Evolutionary conservation across 2,329 filamentous ascomycete species (phyloP), one percentile per base, ranked within the genome.

Genomic region (Colletotrichum siamense): DNA sequence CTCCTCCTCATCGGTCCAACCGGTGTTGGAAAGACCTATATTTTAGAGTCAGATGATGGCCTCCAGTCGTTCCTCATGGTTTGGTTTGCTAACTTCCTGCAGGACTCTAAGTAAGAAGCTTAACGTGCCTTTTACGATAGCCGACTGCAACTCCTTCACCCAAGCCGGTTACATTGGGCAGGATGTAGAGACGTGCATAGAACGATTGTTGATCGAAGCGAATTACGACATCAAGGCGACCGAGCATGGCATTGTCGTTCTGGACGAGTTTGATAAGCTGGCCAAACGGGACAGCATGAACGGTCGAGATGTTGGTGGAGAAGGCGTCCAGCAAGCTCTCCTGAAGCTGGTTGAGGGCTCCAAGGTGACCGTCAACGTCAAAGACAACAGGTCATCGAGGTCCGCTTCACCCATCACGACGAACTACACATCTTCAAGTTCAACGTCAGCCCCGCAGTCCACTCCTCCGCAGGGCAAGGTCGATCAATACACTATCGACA

Each of bases 221-320:
- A 96, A 98, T 83, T 98, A 98, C 84, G 95, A 98, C 79, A 92
- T 97, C 32, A 92, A 93, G 75, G 92, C 94, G 71, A 94, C 96
- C 9, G 96, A 99, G 83, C 92, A 95, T 69, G 97, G 97, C 7
- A 99, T 99, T 72, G 95, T 99, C 63, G 97, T 98, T 72, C 89
- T 99, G 24, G 97, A 99, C 80, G 97, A 99, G 86, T 95, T 99
- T 71, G 97, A 99, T 88, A 99, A 99, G 86, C 96, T 99, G 75
- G 96, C 97, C 3, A 95, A 95, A 49, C 93, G 95, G 30, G 96
- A 97, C 82, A 94, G 96, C 18, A 92, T 92, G 77, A 96, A 98
- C 76, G 96, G 96, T 24, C 95, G 98, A 80, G 97, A 99, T 82
- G 97, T 99, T 4, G 95, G 96, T 22, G 97, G 97, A 26, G 97